phyloP scores from a whole-genome alignment of 805 yeast genomes.

The Myxozyma lipomycoides region DNA sequence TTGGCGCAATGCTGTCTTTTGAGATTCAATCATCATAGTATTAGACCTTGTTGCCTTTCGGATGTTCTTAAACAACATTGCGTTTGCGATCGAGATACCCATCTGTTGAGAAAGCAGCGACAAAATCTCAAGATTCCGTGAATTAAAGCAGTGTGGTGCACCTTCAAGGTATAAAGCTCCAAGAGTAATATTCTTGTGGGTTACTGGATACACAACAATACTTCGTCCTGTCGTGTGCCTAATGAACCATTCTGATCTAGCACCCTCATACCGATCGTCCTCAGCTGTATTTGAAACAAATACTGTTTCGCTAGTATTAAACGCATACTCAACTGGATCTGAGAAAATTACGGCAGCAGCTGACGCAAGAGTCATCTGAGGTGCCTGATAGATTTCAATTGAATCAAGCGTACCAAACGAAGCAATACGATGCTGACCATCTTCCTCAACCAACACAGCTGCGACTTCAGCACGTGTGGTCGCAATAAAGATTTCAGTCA shows the following conservation, averaged over 20 bases:
- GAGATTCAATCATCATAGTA: slow-evolving; percentile 28
- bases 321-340: slow-evolving; percentile 16
- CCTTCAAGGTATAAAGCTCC: slow-evolving; percentile 30
- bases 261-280: slow-evolving; percentile 20
- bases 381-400: slow-evolving; percentile 12
- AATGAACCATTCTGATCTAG: slow-evolving; percentile 15
- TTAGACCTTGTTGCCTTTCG: slow-evolving; percentile 30
- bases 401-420: slow-evolving; percentile 21
- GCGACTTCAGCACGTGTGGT: slow-evolving; percentile 27
- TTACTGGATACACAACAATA: slow-evolving; percentile 26
- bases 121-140: slow-evolving; percentile 28
- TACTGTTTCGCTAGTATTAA: slow-evolving; percentile 23
- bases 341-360: slow-evolving; percentile 6
- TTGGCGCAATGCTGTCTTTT: slow-evolving; percentile 23
- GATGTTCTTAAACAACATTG: slow-evolving; percentile 26
- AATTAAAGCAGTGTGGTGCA: slow-evolving; percentile 26
- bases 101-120: slow-evolving; percentile 28
- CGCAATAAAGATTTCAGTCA: slow-evolving; percentile 28
- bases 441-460: slow-evolving; percentile 25
- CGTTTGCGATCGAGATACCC: slow-evolving; percentile 30
- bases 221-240: slow-evolving; percentile 24
- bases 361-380: slow-evolving; percentile 11
- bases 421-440: slow-evolving; percentile 19
- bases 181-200: slow-evolving; percentile 20
- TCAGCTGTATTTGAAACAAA: slow-evolving; percentile 17